phyloP scores from a whole-genome alignment of 768 basidiomycete genomes.

The Daedaleopsis nitida region DNA sequence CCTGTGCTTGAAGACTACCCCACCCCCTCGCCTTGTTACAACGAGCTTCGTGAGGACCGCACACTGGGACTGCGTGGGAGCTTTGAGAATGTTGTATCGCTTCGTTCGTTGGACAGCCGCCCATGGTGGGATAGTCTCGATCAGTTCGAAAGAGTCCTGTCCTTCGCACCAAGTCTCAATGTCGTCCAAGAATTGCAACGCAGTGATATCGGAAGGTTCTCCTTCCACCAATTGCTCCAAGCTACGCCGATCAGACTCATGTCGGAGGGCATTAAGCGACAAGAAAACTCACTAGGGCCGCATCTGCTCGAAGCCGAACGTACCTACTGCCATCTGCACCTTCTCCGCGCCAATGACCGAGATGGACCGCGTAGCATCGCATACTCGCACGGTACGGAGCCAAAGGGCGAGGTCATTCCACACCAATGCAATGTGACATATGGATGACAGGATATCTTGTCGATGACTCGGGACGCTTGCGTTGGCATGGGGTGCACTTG shows the following conservation, averaged over 20 bases:
- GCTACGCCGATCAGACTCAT: background rate
- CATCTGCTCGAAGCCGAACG: slow-evolving; percentile 14
- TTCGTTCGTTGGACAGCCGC: background rate
- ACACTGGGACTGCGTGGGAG: background rate
- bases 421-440: slow-evolving; percentile 7
- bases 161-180: background rate
- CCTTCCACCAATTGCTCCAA: background rate
- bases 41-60: background rate
- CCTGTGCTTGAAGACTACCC: background rate
- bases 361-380: slow-evolving; percentile 8
- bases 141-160: background rate
- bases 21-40: background rate
- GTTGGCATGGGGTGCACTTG: no score
- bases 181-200: background rate
- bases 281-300: slow-evolving; percentile 1
- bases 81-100: background rate
- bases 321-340: slow-evolving; percentile 3
- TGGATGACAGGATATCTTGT: background rate
- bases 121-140: background rate
- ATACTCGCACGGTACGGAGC: slow-evolving; percentile 9
- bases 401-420: slow-evolving; percentile 14
- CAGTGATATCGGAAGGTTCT: slow-evolving; percentile 1
- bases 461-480: no score
- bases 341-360: background rate
- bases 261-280: no score